Percentiles rank a stretch among this genome's conserved stretches.
These are phyloP conservation scores for Scedosporium minutisporum DNA, from an alignment of 2,329 filamentous ascomycete genomes.

Conservation along the genomic window DNA sequence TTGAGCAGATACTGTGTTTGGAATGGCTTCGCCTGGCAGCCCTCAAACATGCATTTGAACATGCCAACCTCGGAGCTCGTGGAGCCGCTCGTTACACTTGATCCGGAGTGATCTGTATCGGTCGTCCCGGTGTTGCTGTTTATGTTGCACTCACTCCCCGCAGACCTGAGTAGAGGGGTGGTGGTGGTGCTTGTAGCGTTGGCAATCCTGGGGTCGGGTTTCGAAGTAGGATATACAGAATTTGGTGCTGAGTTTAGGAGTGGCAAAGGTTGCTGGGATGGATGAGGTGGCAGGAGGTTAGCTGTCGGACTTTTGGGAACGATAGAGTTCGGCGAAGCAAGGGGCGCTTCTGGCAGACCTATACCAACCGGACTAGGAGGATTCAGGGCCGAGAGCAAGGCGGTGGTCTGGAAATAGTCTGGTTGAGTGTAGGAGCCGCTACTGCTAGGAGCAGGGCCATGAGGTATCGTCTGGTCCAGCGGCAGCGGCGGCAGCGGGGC, in stretches of 20 bases:
- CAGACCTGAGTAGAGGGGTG: neutral
- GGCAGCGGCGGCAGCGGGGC: too few species aligned
- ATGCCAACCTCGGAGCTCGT: neutral
- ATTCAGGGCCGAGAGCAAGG: neutral
- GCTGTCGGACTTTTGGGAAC: neutral
- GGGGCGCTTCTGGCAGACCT: neutral
- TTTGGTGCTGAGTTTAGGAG: neutral
- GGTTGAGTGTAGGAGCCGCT: neutral
- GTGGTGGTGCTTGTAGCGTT: neutral
- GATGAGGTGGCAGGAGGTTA: neutral
- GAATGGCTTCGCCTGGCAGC: slow-evolving; percentile 64
- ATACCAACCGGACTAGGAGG: neutral
- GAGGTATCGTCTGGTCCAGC: too few species aligned
- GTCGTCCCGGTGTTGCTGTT: too few species aligned
- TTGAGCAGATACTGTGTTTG: slow-evolving; percentile 71
- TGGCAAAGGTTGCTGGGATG: neutral
- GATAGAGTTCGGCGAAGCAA: neutral
- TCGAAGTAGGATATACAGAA: slow-evolving; percentile 20
- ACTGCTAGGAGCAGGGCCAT: neutral
- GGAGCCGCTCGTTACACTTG: slow-evolving; percentile 25
- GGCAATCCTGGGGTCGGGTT: slow-evolving; percentile 5
- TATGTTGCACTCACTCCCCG: too few species aligned
- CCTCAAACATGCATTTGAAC: slow-evolving; percentile 20
- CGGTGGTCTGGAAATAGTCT: neutral
- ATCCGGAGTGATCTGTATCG: slow-evolving; percentile 31